phyloP scores from a whole-genome alignment of 176 grass and related monocot genomes.

The Elymus sibiricus region DNA sequence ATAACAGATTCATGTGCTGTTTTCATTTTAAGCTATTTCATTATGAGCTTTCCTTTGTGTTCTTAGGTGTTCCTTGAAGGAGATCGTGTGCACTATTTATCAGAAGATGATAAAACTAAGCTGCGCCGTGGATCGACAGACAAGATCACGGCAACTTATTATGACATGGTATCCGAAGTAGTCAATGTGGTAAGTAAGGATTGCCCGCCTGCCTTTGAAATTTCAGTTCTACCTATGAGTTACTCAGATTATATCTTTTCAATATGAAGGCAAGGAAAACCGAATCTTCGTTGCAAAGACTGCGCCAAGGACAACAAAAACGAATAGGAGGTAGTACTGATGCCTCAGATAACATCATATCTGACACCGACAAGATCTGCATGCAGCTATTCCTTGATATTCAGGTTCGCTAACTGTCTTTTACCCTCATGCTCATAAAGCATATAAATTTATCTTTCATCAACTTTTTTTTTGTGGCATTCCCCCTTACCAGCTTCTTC shows the following conservation, averaged over 20 bases:
- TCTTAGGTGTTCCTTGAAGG: conserved; percentile 85
- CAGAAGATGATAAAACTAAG: conserved; percentile 64
- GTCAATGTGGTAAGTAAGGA: conserved; percentile 82
- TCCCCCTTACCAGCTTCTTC: background rate
- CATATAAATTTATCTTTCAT: background rate
- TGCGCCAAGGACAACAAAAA: conserved; percentile 87
- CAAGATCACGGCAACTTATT: conserved; percentile 81
- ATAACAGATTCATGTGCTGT: background rate
- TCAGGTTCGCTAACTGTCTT: conserved; percentile 48
- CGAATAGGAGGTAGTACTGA: conserved; percentile 87
- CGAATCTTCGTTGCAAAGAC: conserved; percentile 88
- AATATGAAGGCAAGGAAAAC: conserved; percentile 79
- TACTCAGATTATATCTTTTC: background rate
- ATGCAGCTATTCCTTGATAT: conserved; percentile 99
- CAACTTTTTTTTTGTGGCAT: background rate
- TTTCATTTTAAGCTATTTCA: background rate
- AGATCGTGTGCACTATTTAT: conserved; percentile 52
- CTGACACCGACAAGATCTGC: conserved; percentile 98
- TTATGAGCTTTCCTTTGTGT: background rate
- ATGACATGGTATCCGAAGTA: conserved; percentile 84
- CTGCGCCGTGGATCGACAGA: conserved; percentile 54
- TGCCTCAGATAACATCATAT: conserved; percentile 77
- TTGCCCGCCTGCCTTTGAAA: conserved; percentile 1
- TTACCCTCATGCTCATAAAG: background rate
- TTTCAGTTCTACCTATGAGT: background rate